A percentile compares a stretch with the other conserved stretches of the same genome.
Conservation (phyloP, 441 rosid species). For the Jatropha podagrica region DNA sequence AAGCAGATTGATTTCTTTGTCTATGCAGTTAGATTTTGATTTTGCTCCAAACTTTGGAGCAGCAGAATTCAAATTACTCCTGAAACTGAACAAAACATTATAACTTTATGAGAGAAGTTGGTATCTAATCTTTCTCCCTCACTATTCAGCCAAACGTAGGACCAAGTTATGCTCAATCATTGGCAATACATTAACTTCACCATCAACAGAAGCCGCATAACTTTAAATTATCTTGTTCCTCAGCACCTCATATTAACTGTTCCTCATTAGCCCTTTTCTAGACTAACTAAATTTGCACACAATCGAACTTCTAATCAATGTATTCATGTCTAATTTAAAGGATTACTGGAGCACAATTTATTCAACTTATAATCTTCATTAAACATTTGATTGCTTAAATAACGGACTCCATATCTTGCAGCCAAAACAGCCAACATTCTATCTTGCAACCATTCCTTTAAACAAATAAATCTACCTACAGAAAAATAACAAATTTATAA, state of each 20-base stretch:
- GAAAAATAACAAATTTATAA: not conserved
- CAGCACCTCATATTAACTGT: not conserved
- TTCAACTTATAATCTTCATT: not conserved
- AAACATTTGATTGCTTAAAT: not conserved
- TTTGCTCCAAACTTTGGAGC: not conserved
- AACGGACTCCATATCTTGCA: not conserved
- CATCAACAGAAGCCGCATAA: not conserved
- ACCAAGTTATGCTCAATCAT: not conserved
- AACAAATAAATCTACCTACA: not conserved
- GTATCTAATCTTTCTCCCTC: not conserved
- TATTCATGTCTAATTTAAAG: not conserved
- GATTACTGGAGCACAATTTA: not conserved
- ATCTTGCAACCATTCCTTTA: not conserved
- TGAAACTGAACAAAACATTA: not conserved
- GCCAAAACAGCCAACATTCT: not conserved
- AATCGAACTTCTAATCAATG: not conserved
- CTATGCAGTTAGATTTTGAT: not conserved
- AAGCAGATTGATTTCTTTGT: not conserved
- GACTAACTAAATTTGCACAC: not conserved
- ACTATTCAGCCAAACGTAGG: too few relatives aligned
- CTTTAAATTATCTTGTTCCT: not conserved
- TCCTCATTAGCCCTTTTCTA: not conserved
- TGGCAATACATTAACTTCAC: not conserved
- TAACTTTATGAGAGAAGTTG: not conserved
- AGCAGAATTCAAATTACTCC: not conserved